phyloP scores from a whole-genome alignment of 495 filamentous ascomycete genomes.

The Trichoderma asperelloides region DNA sequence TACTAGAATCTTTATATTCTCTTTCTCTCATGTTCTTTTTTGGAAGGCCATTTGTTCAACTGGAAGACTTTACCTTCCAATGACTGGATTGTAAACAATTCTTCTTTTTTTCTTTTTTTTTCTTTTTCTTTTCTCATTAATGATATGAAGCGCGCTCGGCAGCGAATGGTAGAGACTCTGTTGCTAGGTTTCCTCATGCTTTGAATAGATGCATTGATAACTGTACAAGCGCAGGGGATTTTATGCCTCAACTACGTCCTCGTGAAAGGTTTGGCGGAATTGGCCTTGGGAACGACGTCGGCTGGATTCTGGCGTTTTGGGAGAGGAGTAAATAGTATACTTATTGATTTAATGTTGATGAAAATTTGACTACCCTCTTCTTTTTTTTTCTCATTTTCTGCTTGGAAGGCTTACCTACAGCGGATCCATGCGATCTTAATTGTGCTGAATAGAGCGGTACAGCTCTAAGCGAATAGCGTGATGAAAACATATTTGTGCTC shows the following conservation, averaged over 20 bases:
- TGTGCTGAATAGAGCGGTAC: not conserved
- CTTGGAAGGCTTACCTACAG: not conserved
- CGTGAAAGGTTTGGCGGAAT: not conserved
- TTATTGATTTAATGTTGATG: not conserved
- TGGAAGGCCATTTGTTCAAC: not conserved
- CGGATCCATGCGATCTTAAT: not conserved
- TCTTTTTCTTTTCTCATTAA: not conserved
- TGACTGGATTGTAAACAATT: not conserved
- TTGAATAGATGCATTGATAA: conserved; percentile 5
- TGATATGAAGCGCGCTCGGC: not conserved
- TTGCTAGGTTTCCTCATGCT: not conserved
- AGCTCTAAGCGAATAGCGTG: no score
- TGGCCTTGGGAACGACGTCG: not conserved
- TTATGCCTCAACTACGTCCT: not conserved
- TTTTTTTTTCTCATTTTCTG: not conserved
- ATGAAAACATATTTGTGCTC: no score
- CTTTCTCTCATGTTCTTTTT: not conserved
- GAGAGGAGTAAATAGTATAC: not conserved
- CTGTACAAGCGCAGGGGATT: not conserved
- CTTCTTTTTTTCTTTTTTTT: not conserved
- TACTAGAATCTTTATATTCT: not conserved
- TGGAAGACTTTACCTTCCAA: not conserved
- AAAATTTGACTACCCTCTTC: not conserved
- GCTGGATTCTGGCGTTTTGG: conserved; percentile 4
- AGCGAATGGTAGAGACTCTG: not conserved